Percentiles rank a stretch among this genome's conserved stretches.
Conservation (phyloP, 176 grass and related monocot species). For the Ampelocalamus luodianensis region DNA sequence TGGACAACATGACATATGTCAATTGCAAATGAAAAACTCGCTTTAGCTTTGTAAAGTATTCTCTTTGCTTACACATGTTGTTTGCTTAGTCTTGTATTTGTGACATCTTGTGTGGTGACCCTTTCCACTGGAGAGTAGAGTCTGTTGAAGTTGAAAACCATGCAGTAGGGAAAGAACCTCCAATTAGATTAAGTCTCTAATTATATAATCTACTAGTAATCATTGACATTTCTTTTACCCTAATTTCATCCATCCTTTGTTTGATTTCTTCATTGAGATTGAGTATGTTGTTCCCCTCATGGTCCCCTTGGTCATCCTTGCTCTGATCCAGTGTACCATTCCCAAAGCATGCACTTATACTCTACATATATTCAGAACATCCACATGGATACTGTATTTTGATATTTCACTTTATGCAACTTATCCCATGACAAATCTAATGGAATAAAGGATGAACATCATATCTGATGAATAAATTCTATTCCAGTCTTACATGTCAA, state of each 20-base stretch:
- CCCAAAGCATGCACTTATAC: conserved; percentile 10
- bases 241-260: conserved; percentile 32
- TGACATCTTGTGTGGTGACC: conserved; percentile 20
- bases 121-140: conserved; percentile 47
- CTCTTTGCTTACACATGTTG: conserved; percentile 37
- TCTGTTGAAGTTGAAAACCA: conserved; percentile 42
- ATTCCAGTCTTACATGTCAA: neutral
- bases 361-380: neutral
- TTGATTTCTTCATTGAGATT: conserved; percentile 35
- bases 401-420: conserved; percentile 6
- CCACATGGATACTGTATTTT: neutral
- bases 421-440: conserved; percentile 1
- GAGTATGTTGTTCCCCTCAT: conserved; percentile 16
- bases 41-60: neutral
- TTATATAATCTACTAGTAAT: conserved; percentile 6
- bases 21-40: conserved; percentile 14
- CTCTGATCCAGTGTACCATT: conserved; percentile 10
- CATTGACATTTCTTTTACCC: conserved; percentile 23
- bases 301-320: conserved; percentile 14
- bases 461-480: neutral
- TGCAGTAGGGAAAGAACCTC: conserved; percentile 5
- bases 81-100: conserved; percentile 40
- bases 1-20: conserved; percentile 19
- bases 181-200: neutral
- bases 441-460: neutral